phyloP scores from a whole-genome alignment of 495 filamentous ascomycete species.

The Xylaria telfairii region DNA sequence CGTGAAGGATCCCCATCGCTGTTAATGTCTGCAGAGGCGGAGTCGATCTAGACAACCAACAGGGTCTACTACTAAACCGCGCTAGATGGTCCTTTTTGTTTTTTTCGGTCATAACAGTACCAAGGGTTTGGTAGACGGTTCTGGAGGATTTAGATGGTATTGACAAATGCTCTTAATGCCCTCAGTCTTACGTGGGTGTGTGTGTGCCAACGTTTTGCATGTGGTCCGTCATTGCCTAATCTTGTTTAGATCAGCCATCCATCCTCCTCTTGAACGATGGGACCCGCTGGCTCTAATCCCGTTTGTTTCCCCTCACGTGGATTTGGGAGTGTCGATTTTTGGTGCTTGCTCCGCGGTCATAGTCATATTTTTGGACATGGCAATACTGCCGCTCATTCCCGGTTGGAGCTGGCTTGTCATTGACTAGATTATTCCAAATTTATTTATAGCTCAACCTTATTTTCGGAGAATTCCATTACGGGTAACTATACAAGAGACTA shows the following conservation, averaged over 20 bases:
- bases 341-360: background rate
- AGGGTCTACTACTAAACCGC: background rate
- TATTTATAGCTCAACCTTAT: constrained; percentile 1
- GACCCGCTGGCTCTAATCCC: constrained; percentile 3
- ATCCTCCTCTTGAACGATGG: constrained; percentile 1
- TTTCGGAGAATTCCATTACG: background rate
- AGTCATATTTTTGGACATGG: constrained; percentile 21
- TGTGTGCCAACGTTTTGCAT: constrained; percentile 13
- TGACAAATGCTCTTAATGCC: constrained; percentile 16
- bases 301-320: constrained; percentile 14
- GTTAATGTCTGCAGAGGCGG: constrained; percentile 1
- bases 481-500: background rate
- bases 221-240: constrained; percentile 17
- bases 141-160: constrained; percentile 6
- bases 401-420: background rate
- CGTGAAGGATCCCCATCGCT: constrained; percentile 19
- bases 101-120: background rate
- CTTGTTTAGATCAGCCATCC: constrained; percentile 20
- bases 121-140: constrained; percentile 3
- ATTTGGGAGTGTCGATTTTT: background rate
- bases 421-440: constrained; percentile 16
- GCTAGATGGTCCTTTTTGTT: background rate
- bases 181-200: constrained; percentile 9
- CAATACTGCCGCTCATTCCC: background rate
- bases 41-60: constrained; percentile 8